Evolutionary conservation across 116 monocot genomes (phyloP).

Genomic region (Iris pallida): DNA sequence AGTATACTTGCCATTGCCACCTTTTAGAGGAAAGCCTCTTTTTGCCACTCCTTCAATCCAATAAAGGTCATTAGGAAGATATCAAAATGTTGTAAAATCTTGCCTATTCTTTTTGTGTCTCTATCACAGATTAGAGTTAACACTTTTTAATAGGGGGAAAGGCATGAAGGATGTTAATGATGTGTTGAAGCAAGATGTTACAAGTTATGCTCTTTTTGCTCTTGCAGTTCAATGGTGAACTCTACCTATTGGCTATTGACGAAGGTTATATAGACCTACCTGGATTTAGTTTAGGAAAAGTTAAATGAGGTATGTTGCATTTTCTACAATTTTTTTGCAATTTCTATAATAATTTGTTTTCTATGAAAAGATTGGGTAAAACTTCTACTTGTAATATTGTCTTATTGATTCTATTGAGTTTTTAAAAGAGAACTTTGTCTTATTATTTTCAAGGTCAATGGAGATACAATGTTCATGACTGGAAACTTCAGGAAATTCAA

Average conservation of each 20-base stretch:
- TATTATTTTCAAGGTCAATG: conserved; percentile 38
- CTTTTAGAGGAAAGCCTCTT: no score
- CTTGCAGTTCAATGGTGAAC: conserved; percentile 67
- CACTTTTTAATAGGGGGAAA: no score
- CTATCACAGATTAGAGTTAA: no score
- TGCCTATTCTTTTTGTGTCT: no score
- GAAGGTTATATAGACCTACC: conserved; percentile 84
- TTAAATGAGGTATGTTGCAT: conserved; percentile 71
- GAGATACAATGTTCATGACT: conserved; percentile 83
- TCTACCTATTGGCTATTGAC: conserved; percentile 86
- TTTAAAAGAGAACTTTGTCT: no score
- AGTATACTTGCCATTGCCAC: no score
- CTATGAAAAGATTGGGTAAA: not conserved
- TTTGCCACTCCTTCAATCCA: no score
- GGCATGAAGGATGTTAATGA: no score
- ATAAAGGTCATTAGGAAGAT: no score
- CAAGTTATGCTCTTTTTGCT: no score
- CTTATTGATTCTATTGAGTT: not conserved
- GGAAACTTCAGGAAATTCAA: conserved; percentile 71
- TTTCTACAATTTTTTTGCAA: not conserved
- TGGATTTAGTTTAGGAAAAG: conserved; percentile 88
- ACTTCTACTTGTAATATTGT: not conserved
- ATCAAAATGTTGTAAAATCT: no score
- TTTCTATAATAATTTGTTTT: not conserved
- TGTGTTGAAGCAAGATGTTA: no score